These are phyloP conservation scores for Leishmania aethiopica DNA, from an alignment of 208 protist genomes.

Conservation along the genomic window DNA sequence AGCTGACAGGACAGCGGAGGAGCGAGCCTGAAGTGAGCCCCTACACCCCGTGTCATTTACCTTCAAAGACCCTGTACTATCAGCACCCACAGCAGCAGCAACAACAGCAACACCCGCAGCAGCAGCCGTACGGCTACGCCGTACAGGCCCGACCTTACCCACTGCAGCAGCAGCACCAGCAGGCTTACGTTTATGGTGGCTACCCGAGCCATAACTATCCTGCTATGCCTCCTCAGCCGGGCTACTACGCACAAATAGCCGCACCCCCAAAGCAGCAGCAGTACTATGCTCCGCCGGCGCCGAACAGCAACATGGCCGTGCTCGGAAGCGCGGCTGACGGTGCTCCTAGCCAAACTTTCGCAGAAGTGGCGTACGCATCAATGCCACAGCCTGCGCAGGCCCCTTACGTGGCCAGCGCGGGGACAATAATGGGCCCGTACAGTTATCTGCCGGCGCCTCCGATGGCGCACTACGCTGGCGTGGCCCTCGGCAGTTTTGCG, in stretches of 20 bases:
- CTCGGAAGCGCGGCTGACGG: not conserved
- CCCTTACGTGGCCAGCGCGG: not conserved
- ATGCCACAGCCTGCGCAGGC: not conserved
- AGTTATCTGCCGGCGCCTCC: not conserved
- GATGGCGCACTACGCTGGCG: not conserved
- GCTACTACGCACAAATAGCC: not conserved
- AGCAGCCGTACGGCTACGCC: not conserved
- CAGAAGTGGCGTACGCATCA: not conserved
- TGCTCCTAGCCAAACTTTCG: too few relatives aligned
- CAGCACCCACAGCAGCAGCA: slow-evolving; percentile 12
- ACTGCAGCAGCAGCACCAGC: slow-evolving; percentile 5
- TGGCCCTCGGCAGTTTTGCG: not conserved
- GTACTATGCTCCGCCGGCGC: not conserved
- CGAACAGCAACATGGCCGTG: not conserved
- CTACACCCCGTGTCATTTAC: not conserved
- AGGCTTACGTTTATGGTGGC: not conserved
- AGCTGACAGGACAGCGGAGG: not conserved
- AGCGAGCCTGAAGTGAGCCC: not conserved
- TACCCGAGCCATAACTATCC: slow-evolving; percentile 6
- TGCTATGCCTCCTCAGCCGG: not conserved
- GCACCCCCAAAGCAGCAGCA: not conserved
- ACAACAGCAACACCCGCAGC: slow-evolving; percentile 13
- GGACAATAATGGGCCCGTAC: not conserved
- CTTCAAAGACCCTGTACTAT: slow-evolving; percentile 3
- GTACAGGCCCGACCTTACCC: not conserved